phyloP scores from a whole-genome alignment of 2,329 filamentous ascomycete species.

The Sporothrix pallida region DNA sequence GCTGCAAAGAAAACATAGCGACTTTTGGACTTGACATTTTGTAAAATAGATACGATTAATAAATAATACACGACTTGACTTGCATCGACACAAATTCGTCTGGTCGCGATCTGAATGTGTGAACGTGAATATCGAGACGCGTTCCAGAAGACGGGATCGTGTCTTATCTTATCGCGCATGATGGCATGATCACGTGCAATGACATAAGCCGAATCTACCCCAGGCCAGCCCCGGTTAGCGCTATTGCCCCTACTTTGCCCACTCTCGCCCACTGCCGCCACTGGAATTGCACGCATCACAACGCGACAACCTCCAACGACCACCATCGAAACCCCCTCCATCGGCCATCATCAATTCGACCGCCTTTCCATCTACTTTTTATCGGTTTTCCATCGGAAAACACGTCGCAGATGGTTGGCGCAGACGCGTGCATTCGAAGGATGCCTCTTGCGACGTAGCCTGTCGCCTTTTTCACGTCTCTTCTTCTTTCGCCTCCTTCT shows the following conservation, averaged over 20 bases:
- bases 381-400: constrained; percentile 36
- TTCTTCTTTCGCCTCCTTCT: not conserved
- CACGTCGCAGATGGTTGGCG: constrained; percentile 36
- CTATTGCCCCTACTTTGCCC: not conserved
- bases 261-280: constrained; percentile 14
- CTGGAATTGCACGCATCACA: constrained; percentile 10
- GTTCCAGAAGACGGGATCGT: not conserved
- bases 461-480: not conserved
- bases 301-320: constrained; percentile 1
- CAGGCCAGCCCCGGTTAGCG: not conserved
- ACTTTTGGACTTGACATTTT: not conserved
- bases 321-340: constrained; percentile 33
- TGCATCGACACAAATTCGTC: not conserved
- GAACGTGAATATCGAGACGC: not conserved
- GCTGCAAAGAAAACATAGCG: not conserved
- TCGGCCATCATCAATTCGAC: constrained; percentile 3
- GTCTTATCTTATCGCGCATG: not conserved
- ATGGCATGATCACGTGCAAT: not conserved
- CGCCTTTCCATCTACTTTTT: no score
- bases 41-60: not conserved
- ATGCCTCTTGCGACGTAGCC: constrained; percentile 28
- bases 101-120: not conserved
- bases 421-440: constrained; percentile 25
- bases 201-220: constrained; percentile 13
- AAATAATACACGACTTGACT: constrained; percentile 2